Percentiles rank a stretch among this genome's conserved stretches.
phyloP scores from a whole-genome alignment of 768 basidiomycete species.

The Pleurotus djamor region DNA sequence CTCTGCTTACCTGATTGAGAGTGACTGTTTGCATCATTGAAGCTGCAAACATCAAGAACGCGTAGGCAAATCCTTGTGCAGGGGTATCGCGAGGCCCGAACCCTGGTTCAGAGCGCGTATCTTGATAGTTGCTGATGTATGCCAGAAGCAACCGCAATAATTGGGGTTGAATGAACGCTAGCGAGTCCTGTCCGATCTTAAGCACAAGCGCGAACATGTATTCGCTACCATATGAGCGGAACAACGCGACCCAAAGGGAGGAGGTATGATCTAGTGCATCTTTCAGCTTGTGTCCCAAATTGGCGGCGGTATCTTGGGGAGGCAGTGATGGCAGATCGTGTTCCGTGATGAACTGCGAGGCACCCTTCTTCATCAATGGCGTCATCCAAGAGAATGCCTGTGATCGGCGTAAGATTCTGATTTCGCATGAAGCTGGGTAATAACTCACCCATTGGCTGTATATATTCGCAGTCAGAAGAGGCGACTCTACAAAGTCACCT shows the following conservation, averaged over 20 bases:
- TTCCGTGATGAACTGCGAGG: slow-evolving; percentile 69
- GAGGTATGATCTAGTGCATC: slow-evolving; percentile 50
- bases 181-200: slow-evolving; percentile 76
- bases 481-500: slow-evolving; percentile 55
- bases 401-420: neutral
- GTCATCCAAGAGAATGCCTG: slow-evolving; percentile 88
- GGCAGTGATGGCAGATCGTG: slow-evolving; percentile 80
- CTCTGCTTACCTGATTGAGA: slow-evolving; percentile 80
- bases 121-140: slow-evolving; percentile 81
- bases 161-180: slow-evolving; percentile 87
- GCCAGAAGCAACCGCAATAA: slow-evolving; percentile 75
- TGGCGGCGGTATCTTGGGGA: slow-evolving; percentile 64
- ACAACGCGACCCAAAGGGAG: slow-evolving; percentile 72
- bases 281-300: slow-evolving; percentile 62
- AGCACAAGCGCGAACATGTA: slow-evolving; percentile 60
- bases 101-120: slow-evolving; percentile 32
- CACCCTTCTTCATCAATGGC: slow-evolving; percentile 69
- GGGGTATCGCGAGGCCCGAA: slow-evolving; percentile 26
- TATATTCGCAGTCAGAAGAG: slow-evolving; percentile 73
- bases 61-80: slow-evolving; percentile 74
- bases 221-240: slow-evolving; percentile 75
- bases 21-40: slow-evolving; percentile 78
- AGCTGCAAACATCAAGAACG: slow-evolving; percentile 75
- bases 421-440: neutral
- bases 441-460: slow-evolving; percentile 66